Evolutionary conservation across 345 rosid species (phyloP).

Genomic region (Eutrema yunnanense): DNA sequence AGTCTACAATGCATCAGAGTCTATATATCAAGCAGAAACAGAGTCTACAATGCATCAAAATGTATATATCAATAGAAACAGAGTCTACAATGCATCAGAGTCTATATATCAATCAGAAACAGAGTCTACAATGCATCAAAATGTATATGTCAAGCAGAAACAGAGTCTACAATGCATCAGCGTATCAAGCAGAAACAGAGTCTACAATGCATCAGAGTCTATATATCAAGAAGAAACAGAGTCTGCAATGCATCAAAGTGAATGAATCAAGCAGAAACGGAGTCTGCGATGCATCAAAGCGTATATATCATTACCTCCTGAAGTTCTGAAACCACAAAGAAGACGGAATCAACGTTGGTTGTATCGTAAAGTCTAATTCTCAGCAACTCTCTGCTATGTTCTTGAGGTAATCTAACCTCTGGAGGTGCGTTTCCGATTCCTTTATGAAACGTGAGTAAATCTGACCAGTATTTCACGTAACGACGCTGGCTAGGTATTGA

Average conservation of each 20-base stretch:
- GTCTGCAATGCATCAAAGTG: neutral
- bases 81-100: neutral
- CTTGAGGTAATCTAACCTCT: conserved; percentile 49
- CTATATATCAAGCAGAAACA: neutral
- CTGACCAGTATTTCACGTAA: conserved; percentile 77
- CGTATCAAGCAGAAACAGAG: neutral
- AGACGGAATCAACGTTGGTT: conserved; percentile 50
- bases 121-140: neutral
- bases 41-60: neutral
- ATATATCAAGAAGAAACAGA: neutral
- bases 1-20: no score
- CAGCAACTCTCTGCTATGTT: conserved; percentile 59
- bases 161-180: neutral
- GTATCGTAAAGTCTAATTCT: conserved; percentile 83
- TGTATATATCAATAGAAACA: neutral
- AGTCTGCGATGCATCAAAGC: neutral
- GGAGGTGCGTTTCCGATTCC: conserved; percentile 41
- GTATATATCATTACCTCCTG: conserved; percentile 50
- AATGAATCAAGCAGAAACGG: neutral
- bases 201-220: neutral
- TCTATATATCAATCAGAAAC: neutral
- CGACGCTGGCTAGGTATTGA: conserved; percentile 96
- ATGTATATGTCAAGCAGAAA: neutral
- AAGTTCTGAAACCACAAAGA: conserved; percentile 81
- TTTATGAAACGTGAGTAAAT: conserved; percentile 39